Evolutionary conservation across 257 asterid species (phyloP).

Genomic region (Avicennia marina): DNA sequence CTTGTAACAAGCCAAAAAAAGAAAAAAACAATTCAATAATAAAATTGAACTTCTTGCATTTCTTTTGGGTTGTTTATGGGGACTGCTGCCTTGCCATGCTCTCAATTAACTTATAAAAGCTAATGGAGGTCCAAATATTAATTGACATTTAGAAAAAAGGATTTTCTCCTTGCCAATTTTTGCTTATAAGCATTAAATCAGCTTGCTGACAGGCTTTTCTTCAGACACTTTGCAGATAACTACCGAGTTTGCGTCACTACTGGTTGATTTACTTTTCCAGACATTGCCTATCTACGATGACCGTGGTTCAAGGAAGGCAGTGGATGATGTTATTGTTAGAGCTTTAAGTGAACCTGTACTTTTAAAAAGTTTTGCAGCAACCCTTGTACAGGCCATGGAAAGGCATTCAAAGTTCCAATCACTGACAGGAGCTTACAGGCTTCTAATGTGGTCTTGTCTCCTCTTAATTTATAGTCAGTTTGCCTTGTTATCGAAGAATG

Average conservation of each 20-base stretch:
- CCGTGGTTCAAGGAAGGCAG: constrained; percentile 74
- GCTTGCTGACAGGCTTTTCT: constrained; percentile 23
- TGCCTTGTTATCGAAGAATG: constrained; percentile 66
- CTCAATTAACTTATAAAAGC: not conserved
- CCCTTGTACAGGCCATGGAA: constrained; percentile 94
- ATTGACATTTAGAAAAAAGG: not conserved
- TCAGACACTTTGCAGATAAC: constrained; percentile 57
- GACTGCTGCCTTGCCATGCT: not conserved
- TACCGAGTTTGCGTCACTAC: constrained; percentile 49
- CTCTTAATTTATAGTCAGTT: constrained; percentile 72
- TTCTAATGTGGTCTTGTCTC: constrained; percentile 82
- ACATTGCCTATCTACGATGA: constrained; percentile 70
- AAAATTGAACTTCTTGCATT: not conserved
- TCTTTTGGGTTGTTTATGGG: not conserved
- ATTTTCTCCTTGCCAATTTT: not conserved
- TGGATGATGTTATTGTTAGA: constrained; percentile 68
- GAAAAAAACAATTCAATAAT: not conserved
- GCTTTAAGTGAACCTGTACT: constrained; percentile 52
- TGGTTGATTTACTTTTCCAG: constrained; percentile 76
- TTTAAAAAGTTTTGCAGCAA: constrained; percentile 81
- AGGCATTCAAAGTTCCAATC: constrained; percentile 71
- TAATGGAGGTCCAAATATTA: not conserved
- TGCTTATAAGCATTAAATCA: not conserved
- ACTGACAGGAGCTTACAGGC: constrained; percentile 59
- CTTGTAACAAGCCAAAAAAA: constrained; percentile 7